Conservation (phyloP, 1,284 basidiomycete species). For the Fomes fomentarius region DNA sequence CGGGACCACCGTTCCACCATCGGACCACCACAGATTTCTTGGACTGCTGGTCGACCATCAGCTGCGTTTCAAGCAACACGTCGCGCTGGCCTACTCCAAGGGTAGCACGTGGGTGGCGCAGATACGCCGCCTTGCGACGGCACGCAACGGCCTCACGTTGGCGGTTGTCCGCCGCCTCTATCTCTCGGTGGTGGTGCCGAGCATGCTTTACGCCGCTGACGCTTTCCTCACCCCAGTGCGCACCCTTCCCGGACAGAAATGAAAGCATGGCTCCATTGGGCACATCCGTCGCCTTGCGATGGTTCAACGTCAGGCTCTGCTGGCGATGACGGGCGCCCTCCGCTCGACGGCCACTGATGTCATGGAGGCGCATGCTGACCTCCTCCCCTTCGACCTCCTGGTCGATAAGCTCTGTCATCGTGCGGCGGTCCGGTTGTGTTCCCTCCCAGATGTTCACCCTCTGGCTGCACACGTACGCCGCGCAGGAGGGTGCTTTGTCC, state of each 20-base stretch:
- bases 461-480: conserved; percentile 19
- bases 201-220: conserved; percentile 40
- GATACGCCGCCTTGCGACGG: no score
- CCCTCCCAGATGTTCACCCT: conserved; percentile 39
- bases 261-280: no score
- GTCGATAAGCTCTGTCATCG: conserved; percentile 31
- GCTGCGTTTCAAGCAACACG: no score
- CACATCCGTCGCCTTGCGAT: conserved; percentile 17
- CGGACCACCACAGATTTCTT: conserved; percentile 31
- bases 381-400: conserved; percentile 34
- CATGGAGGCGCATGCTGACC: conserved; percentile 35
- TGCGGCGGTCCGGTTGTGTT: conserved; percentile 33
- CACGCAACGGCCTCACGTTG: no score
- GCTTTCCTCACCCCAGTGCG: conserved; percentile 35
- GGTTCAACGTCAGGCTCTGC: conserved; percentile 38
- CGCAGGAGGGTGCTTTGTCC: conserved; percentile 14
- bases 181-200: no score
- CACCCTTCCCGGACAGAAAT: conserved; percentile 5
- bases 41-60: no score
- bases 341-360: conserved; percentile 35
- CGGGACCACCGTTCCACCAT: conserved; percentile 9
- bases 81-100: no score
- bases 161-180: no score
- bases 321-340: conserved; percentile 43
- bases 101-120: no score